Evolutionary conservation across 2,329 filamentous ascomycete species (phyloP), one percentile per base, ranked within the genome.

Genomic region (Fusarium chlamydosporum): DNA sequence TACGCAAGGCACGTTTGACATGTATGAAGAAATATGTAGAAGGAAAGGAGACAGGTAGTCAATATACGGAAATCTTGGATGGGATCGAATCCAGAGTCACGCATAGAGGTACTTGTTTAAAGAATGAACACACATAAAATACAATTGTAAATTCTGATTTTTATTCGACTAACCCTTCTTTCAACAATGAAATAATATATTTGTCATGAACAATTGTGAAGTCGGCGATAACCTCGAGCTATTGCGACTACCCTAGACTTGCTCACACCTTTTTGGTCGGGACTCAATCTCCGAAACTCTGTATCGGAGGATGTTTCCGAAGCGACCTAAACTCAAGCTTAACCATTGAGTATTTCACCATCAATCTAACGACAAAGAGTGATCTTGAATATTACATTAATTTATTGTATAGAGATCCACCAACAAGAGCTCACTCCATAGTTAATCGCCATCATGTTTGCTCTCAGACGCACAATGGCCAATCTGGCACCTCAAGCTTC

Each of bases 401-500:
- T 33, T 40, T 13, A 29, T 23, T 23, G 23, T 29, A 27, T 35
- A 46, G 16, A 15, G 20, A 29, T 23, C n/a, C 5, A 29, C 12
- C 27, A 20, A 15, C 38, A 11, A 23, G 23, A 50, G 13, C 13
- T 23, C 11, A 35, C 5, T 27, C 26, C 20, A 26, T 13, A 54
- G 20, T 38, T 18, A 16, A 41, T 33, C 23, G 37, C 51, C 71
- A 73, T 31, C 35, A 81, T 82, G 80, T 78, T 77, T 67, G 76
- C 68, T 34, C 68, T 82, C 33, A 73, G 79, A 70, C 74, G 79
- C 57, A 75, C 78, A 65, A 76, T 81, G 74, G 78, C 77, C 62
- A 80, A 74, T 16, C 70, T 79, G 77, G 79, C 80, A 38, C 76
- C 82, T 41, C 78, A 81, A 71, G 82, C 83, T 41, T 79, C 81